Evolutionary conservation across 768 basidiomycete species (phyloP), one percentile per base, ranked within the genome.

Genomic region (Russula lepida): DNA sequence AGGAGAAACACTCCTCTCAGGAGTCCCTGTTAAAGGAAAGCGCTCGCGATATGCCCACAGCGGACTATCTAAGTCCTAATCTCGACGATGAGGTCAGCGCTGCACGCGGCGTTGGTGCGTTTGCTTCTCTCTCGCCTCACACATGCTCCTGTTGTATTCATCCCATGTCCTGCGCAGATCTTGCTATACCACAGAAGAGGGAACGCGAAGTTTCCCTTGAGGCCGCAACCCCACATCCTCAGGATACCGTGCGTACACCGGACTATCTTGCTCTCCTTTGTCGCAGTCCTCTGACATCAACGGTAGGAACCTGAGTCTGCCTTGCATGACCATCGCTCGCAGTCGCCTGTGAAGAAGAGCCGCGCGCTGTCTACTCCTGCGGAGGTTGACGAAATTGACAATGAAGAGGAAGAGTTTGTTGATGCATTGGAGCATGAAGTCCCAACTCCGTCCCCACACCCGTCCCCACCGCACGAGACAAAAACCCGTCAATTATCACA

Each of bases 181-280:
- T 84, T 85, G 70, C 52, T 30, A 65, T 66, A 15, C 66, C 66
- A 32, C 66, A 66, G 71, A 92, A 92, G 72, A 79, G 89, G 64
- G 88, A 89, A 71, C 77, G 89, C 37, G 88, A 90, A 72, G 82
- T 85, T 25, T 92, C 89, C 28, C 72, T 86, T 35, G 89, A 92
- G 71, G 87, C 88, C 60, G 68, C 71, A 5, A 75, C 75, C 23
- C 73, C 75, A 1, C 70, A 71, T 58, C 69, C 72, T 17, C 63
- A 69, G 46, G 66, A 68, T 35, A 54, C 63, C 56, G 74, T 74
- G 75, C 71, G 60, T 76, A 33, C 56, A 27, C 23, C 43, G 4
- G 30, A 33, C 41, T 27, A 30, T 43, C 15, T 15, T 13, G 3
- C 41, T 32, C 50, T 33, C 6, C 44, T 6, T 15, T 37, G n/a